Evolutionary conservation across 1,284 basidiomycete species (phyloP).

Genomic region (Peniophora sp.): DNA sequence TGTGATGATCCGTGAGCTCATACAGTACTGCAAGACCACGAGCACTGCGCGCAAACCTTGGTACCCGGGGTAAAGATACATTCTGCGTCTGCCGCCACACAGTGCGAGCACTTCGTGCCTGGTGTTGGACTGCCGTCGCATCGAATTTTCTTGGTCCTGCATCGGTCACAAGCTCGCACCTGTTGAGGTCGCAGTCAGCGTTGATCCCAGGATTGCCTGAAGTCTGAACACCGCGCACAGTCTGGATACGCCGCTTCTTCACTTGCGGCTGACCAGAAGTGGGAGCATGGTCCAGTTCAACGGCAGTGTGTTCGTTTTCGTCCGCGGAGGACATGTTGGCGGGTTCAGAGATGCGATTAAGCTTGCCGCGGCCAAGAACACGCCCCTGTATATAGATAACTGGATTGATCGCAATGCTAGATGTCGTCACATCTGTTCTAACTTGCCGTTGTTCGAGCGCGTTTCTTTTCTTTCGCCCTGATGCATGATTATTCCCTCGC

Average conservation of each 20-base stretch:
- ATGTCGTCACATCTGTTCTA: too few relatives aligned
- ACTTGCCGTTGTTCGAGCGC: too few relatives aligned
- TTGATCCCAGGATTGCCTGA: too few relatives aligned
- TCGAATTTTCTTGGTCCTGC: background rate
- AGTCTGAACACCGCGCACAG: background rate
- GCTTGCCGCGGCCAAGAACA: too few relatives aligned
- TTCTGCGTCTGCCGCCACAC: background rate
- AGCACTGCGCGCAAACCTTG: background rate
- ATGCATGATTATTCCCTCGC: too few relatives aligned
- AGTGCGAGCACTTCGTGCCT: background rate
- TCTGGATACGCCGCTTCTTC: constrained; percentile 1
- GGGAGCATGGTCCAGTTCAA: background rate
- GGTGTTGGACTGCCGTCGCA: background rate
- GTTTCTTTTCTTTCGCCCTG: too few relatives aligned
- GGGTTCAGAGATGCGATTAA: too few relatives aligned
- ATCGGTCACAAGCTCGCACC: background rate
- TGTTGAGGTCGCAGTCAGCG: too few relatives aligned
- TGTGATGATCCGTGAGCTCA: background rate
- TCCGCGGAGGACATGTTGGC: background rate
- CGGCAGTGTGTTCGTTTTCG: background rate
- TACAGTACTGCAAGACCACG: too few relatives aligned
- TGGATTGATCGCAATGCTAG: too few relatives aligned
- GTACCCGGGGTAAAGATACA: background rate
- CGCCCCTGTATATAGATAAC: too few relatives aligned
- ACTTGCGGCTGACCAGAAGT: background rate